Base-by-base conservation (phyloP, 1,284 basidiomycete genomes). In the Microbotryum silenes-acaulis region DNA sequence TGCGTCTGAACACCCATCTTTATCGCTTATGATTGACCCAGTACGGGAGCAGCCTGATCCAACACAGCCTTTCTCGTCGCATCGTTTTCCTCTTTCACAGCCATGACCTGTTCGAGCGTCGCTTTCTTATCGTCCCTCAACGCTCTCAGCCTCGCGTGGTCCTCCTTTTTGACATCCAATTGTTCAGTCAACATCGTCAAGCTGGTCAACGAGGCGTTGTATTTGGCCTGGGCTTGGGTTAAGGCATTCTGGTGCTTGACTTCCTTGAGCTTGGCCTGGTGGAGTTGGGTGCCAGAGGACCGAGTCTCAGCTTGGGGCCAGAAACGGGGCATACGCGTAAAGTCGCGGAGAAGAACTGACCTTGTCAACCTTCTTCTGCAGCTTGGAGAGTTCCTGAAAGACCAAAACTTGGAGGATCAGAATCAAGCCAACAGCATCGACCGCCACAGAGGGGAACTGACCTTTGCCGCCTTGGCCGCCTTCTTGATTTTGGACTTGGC, bases 391-490 rank as follows among this genome's bases (percentile, higher is more conserved):
- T 21, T 57, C 60, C 66, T 68, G 23, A 20, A 16, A 31, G 9
- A 31, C 31, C 31, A 31, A 31, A 9, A 31, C 1, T 31, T 31
- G 7, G 9, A 31, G 31, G 6, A 31, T 9, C 8, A 31, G 9
- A 9, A 16, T 6, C 10, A 2, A 9, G 8, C 42, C 6, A 55
- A 5, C 27, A 6, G 25, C 21, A 42, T 20, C 45, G 20, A 20
- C n/a, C 10, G 7, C 25, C 16, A 47, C 29, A 23, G 20, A 21
- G 25, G 4, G 14, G 31, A 45, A 51, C 60, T 23, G n/a, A 63
- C 66, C 50, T 65, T 66, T 12, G 31, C 44, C 2, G 67, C 64
- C 58, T 64, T 64, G 31, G 52, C 50, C 54, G 64, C 67, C 16
- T 48, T 48, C 51, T 68, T 68, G 3, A 51, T 58, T 23, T 66